Conservation (phyloP, 495 filamentous ascomycete genomes). For the Trichoderma reesei region DNA sequence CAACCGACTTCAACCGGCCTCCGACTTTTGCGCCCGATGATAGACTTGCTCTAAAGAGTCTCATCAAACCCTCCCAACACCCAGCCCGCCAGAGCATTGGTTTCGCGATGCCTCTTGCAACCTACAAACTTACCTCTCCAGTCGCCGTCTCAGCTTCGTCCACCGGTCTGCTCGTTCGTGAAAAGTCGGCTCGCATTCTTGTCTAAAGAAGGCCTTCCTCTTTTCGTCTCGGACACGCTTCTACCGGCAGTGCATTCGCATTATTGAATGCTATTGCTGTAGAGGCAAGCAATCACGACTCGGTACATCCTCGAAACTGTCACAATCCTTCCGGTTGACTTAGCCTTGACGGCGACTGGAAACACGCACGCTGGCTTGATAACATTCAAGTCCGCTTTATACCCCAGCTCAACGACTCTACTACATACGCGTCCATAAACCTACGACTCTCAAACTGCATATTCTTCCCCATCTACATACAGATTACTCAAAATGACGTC, state of each 20-base stretch:
- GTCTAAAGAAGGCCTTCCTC: conserved; percentile 34
- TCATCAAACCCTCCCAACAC: neutral
- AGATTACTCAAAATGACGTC: conserved; percentile 43
- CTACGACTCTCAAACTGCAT: neutral
- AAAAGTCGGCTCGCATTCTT: conserved; percentile 32
- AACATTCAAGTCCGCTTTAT: too few relatives aligned
- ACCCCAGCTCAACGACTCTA: too few relatives aligned
- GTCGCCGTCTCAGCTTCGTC: conserved; percentile 49
- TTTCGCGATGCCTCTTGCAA: conserved; percentile 11
- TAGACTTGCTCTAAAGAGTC: conserved; percentile 7
- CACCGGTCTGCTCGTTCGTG: conserved; percentile 45
- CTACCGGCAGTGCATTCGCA: conserved; percentile 20
- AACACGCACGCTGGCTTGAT: neutral
- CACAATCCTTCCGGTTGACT: conserved; percentile 36
- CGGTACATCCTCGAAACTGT: conserved; percentile 28
- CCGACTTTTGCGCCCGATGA: conserved; percentile 4
- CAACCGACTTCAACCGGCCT: neutral
- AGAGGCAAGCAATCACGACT: conserved; percentile 26
- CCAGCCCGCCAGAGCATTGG: neutral
- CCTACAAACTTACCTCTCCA: conserved; percentile 29
- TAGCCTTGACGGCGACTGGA: conserved; percentile 19
- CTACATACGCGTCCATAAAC: neutral
- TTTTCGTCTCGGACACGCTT: conserved; percentile 25
- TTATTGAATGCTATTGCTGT: neutral
- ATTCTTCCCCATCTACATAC: neutral